Evolutionary conservation across 345 rosid species (phyloP), one percentile per base, ranked within the genome.

Genomic region (Brassica incana): DNA sequence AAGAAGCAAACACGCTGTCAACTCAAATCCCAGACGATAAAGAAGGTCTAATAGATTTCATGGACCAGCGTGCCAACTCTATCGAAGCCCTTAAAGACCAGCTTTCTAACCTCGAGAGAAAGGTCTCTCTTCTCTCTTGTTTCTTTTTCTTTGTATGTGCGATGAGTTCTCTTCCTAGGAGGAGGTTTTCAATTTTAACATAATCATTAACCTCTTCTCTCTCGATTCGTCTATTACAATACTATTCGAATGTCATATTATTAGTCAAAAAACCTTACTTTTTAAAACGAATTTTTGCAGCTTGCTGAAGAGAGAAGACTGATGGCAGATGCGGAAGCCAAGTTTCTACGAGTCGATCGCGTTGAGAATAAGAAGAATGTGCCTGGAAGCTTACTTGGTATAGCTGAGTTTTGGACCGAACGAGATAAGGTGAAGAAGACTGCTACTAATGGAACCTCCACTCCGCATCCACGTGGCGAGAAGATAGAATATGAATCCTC

Each of bases 371-470:
- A 2, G 38, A 81, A 76, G 59, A 81, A 72, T 27, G 65, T 14
- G 59, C 68, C 80, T 58, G 83, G 52, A 66, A 76, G 83, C 62
- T 45, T 81, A 45, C 59, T 81, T 66, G 80, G 84, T 43, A 66
- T 81, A 65, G 25, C 77, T 0, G 84, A 76, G 74, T 81, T 81
- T 33, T 76, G 84, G 84, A 76, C 74, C 12, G 29, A 76, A 35
- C 70, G 77, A 58, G 61, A 33, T 58, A 60, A 59, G 45, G 60
- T 6, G 1, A 81, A 45, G 59, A 48, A 45, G 59, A 48, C 83
- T 65, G 15, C 20, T 0, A 65, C 43, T 1, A 65, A 58, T 58
- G 27, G 61, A 58, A 65, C 30, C 23, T 58, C 80, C 64, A 40
- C 76, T 29, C 68, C 80, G 38, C 72, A 18, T 18, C 8, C n/a